These are phyloP conservation scores for Debaryomycetaceae sp. DNA, from an alignment of 1,139 yeast species.

Conservation along the genomic window DNA sequence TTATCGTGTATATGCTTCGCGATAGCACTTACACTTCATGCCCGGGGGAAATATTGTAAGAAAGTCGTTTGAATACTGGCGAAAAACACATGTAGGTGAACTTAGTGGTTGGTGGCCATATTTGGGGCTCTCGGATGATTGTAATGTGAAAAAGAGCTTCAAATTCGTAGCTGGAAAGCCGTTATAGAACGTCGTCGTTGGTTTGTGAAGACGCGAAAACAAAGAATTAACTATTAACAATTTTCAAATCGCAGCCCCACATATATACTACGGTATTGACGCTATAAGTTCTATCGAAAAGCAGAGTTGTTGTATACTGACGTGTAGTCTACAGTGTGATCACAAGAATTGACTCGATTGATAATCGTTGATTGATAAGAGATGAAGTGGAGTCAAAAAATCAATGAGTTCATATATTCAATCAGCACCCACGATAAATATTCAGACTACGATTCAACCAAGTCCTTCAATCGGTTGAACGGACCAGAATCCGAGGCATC, in stretches of 20 bases:
- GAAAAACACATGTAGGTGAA: no score
- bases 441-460: conserved; percentile 59
- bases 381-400: conserved; percentile 31
- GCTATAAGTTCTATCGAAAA: background rate
- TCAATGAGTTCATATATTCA: conserved; percentile 61
- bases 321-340: no score
- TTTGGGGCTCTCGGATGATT: no score
- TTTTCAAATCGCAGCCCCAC: background rate
- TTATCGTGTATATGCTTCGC: conserved; percentile 44
- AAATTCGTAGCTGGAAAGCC: no score
- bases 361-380: no score
- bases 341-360: no score
- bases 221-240: no score
- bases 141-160: no score
- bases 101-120: no score
- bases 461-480: conserved; percentile 44
- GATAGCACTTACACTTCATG: conserved; percentile 50
- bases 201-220: no score
- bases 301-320: background rate
- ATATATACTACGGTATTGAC: background rate
- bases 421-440: conserved; percentile 65
- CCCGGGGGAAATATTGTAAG: conserved; percentile 44
- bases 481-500: conserved; percentile 39
- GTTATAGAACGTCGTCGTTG: no score
- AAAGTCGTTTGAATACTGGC: no score